Base-by-base conservation (phyloP, 164 flowering plant genomes). In the Magnolia kwangsiensis region DNA sequence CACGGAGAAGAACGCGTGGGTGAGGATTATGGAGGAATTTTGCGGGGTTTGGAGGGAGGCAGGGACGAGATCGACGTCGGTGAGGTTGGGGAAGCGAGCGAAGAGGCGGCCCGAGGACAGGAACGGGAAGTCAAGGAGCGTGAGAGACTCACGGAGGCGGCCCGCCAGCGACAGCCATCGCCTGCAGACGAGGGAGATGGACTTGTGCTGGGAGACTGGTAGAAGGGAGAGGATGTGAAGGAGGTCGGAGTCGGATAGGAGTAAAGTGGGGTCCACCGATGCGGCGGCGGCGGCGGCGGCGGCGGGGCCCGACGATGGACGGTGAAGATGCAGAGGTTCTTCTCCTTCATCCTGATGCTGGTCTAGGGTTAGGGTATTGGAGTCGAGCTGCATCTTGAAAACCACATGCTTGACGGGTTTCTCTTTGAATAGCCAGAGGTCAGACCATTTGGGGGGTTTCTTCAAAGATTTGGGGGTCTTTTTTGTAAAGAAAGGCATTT, bases 91-190 rank as follows among this genome's bases (percentile, higher is more conserved):
- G 79, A 94, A 92, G 20, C 98, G 80, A 1, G 77, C 78, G 77
- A 85, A 72, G 72, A 94, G 83, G 51, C 92, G 72, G 65, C 96
- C 94, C 1, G 94, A 87, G n/a, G 80, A 79, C 3, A 94, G 87
- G 74, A 91, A 94, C 1, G 76, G 81, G 91, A 91, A 94, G 67
- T 94, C 95, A 8, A 89, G 82, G 37, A 94, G 77, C 81, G 79
- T 90, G 18, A 94, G 24, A 11, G 92, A 90, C 50, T 86, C 83
- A 8, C 87, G 85, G 5, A 92, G 87, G 8, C 90, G 85, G 14
- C 96, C 98, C 29, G 85, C 86, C 58, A 94, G 86, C 67, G 74
- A 72, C 11, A 91, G 74, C 98, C 98, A 94, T 24, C 94, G 84
- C 80, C 90, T 92, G 83, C 94, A 92, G 29, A 94, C 95, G 20